These are phyloP conservation scores for Alternaria solani DNA, from an alignment of 2,329 filamentous ascomycete species.

Conservation along the genomic window DNA sequence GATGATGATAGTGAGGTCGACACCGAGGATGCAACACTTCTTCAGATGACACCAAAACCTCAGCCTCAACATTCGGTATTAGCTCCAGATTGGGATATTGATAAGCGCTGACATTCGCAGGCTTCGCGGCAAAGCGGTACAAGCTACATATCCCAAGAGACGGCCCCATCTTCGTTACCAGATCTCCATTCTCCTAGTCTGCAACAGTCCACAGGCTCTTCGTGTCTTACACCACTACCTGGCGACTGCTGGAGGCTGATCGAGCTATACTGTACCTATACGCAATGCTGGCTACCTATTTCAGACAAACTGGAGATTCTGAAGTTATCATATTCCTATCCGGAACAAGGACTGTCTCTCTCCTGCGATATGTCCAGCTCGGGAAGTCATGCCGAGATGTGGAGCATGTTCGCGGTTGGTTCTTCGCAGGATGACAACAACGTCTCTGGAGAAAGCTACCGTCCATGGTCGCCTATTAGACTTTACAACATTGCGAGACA, in stretches of 20 bases:
- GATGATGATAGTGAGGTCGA: constrained; percentile 38
- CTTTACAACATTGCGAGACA: constrained; percentile 35
- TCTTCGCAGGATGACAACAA: constrained; percentile 30
- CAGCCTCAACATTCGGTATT: constrained; percentile 19
- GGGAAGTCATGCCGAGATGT: constrained; percentile 55
- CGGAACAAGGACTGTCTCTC: constrained; percentile 52
- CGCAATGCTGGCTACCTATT: constrained; percentile 78
- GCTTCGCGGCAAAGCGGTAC: constrained; percentile 4
- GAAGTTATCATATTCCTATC: constrained; percentile 63
- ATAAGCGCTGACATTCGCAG: constrained; percentile 7
- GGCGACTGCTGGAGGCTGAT: constrained; percentile 64
- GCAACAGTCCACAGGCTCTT: background rate
- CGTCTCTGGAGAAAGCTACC: background rate
- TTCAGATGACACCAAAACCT: constrained; percentile 8
- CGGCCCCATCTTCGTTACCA: background rate
- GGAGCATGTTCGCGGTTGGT: constrained; percentile 54
- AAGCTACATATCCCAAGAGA: background rate
- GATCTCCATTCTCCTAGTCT: constrained; percentile 26
- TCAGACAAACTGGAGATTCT: constrained; percentile 71
- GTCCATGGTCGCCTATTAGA: constrained; percentile 12
- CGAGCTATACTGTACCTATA: constrained; percentile 71
- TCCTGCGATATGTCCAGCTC: constrained; percentile 35
- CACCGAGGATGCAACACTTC: constrained; percentile 17
- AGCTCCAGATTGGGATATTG: background rate
- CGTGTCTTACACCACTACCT: constrained; percentile 54